phyloP scores from a whole-genome alignment of 371 early-diverging fungal genomes.

The Apophysomyces elegans region DNA sequence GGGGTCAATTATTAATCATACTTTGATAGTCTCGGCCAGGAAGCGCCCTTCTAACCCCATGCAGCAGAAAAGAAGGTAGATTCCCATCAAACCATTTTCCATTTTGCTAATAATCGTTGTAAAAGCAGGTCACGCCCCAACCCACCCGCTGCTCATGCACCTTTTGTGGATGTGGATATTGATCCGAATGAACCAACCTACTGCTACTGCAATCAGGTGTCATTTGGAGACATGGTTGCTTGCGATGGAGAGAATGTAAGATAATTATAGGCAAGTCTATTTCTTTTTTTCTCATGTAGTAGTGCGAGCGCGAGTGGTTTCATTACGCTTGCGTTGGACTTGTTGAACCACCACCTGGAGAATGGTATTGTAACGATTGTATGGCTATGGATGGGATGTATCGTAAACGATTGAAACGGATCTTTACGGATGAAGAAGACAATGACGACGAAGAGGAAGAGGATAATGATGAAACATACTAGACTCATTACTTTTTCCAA shows the following conservation, averaged over 20 bases:
- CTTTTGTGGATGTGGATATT: slow-evolving; percentile 69
- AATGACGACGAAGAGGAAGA: neutral
- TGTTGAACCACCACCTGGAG: slow-evolving; percentile 82
- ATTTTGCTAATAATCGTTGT: neutral
- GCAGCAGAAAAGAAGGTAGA: slow-evolving; percentile 4
- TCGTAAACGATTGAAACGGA: slow-evolving; percentile 34
- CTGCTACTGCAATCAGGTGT: slow-evolving; percentile 94
- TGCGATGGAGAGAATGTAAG: slow-evolving; percentile 91
- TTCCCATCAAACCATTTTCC: too few relatives aligned
- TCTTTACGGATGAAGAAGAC: slow-evolving; percentile 1
- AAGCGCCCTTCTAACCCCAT: slow-evolving; percentile 6
- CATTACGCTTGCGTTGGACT: slow-evolving; percentile 94
- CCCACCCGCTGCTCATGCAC: slow-evolving; percentile 28
- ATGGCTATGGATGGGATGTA: slow-evolving; percentile 34
- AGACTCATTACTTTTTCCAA: neutral
- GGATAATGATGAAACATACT: neutral
- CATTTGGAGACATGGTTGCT: slow-evolving; percentile 98
- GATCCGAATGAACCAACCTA: slow-evolving; percentile 97
- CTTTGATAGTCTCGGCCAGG: neutral
- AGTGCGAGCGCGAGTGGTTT: slow-evolving; percentile 96
- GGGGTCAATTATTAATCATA: slow-evolving; percentile 6
- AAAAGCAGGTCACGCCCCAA: slow-evolving; percentile 31
- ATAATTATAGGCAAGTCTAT: neutral
- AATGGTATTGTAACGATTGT: slow-evolving; percentile 89
- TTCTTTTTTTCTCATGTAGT: slow-evolving; percentile 13